Conservation (phyloP, 2,329 filamentous ascomycete species). For the Monosporascus sp. region DNA sequence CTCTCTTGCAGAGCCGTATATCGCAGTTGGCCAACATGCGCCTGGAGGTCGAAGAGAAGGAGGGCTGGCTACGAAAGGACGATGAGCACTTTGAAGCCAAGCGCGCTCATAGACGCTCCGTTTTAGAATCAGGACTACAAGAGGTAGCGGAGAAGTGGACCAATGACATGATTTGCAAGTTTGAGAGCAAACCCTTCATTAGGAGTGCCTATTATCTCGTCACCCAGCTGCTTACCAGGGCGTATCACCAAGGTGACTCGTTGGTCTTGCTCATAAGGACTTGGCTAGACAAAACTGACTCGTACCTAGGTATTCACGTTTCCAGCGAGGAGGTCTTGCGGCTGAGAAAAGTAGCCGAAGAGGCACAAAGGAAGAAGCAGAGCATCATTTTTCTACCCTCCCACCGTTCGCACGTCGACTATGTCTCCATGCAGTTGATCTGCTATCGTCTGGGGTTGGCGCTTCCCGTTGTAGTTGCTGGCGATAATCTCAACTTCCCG, state of each 20-base stretch:
- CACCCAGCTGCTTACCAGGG: conserved; percentile 83
- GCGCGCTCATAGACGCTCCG: conserved; percentile 49
- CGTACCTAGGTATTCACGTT: conserved; percentile 68
- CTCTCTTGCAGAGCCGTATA: conserved; percentile 70
- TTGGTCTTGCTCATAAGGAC: too few relatives aligned
- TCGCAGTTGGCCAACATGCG: conserved; percentile 69
- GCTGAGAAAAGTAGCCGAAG: conserved; percentile 73
- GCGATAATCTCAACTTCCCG: conserved; percentile 94
- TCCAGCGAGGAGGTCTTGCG: conserved; percentile 89
- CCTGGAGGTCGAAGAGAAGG: conserved; percentile 68
- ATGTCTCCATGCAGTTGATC: conserved; percentile 89
- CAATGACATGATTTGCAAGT: conserved; percentile 97
- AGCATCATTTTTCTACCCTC: conserved; percentile 95
- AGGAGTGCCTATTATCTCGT: conserved; percentile 83
- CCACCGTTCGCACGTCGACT: conserved; percentile 93
- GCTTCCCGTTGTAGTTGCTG: conserved; percentile 85
- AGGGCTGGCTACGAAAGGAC: conserved; percentile 59
- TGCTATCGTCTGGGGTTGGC: conserved; percentile 90
- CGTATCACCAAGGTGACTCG: conserved; percentile 73
- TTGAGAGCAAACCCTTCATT: conserved; percentile 92
- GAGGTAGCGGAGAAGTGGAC: conserved; percentile 83
- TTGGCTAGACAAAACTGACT: background rate
- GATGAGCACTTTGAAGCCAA: conserved; percentile 50
- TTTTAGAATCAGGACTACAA: conserved; percentile 67
- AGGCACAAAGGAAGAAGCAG: conserved; percentile 81